Base-by-base conservation (phyloP, 805 yeast species). In the Ogataea wickerhamii region DNA sequence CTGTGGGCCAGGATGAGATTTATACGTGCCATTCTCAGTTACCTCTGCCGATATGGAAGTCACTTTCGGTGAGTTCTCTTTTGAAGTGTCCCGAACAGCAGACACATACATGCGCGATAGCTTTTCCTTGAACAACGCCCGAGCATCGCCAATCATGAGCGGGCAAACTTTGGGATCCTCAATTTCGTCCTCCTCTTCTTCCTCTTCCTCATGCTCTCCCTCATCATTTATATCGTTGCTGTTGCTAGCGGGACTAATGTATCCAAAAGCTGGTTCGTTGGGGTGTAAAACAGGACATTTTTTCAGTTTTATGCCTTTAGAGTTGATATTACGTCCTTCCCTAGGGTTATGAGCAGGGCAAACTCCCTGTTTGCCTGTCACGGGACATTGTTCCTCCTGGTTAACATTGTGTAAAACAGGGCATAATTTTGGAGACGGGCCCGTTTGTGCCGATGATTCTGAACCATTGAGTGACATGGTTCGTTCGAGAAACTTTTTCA, bases 121-220 rank as follows among this genome's bases (percentile, higher is more conserved):
- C 34, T 56, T 60, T 37, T 62, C 67, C 27, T 63, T 58, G 45
- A 64, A 64, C 21, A 63, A 32, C 6, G 61, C 61, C 28, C 65
- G 52, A 3, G 67, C 68, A 45, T 69, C 73, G 32, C 71, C 71
- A 29, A 68, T 61, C 73, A 69, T 69, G 44, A 69, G 44, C 1
- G 74, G 74, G 41, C 73, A 69, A 5, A 67, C 70, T 41, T 64
- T 67, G 2, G 63, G 62, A 21, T 63, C 68, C 19, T 53, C 60
- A 3, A 49, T 42, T 37, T 43, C 64, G 39, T 53, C 61, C 39
- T 50, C 48, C 10, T 40, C 47, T 6, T 45, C 55, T 8, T 47
- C 52, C 4, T 40, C 44, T 14, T 32, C 40, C 31, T 27, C 21
- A 36, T 5, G 22, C 8, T 36, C 41, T 17, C 20, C 25, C 14